A percentile compares a stretch with the other conserved stretches of the same genome.
Evolutionary conservation across 805 yeast genomes (phyloP).

Genomic region (Metahyphopichia silvanorum): DNA sequence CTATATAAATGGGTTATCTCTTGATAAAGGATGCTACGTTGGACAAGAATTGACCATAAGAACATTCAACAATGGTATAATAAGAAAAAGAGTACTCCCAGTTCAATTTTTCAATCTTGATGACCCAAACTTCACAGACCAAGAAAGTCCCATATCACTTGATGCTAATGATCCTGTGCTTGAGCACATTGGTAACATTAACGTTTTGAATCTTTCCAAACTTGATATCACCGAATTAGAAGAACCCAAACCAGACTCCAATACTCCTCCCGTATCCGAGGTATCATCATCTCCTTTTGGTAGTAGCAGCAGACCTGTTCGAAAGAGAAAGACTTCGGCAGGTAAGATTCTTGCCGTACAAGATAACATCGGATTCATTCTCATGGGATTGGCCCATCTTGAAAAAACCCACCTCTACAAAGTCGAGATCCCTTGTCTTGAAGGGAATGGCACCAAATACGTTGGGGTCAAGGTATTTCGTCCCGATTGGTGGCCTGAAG

Average conservation of each 20-base stretch:
- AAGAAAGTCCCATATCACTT: constrained; percentile 11
- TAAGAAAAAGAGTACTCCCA: constrained; percentile 83
- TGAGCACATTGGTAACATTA: constrained; percentile 11
- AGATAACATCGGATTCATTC: constrained; percentile 65
- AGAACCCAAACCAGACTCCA: constrained; percentile 4
- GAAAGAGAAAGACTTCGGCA: constrained; percentile 40
- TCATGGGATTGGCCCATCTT: constrained; percentile 46
- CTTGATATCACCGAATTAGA: constrained; percentile 16
- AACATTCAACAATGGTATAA: constrained; percentile 75
- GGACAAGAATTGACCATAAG: constrained; percentile 96
- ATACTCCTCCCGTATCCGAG: constrained; percentile 3
- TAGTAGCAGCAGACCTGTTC: constrained; percentile 14
- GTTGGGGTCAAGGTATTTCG: constrained; percentile 49
- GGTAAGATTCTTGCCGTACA: constrained; percentile 60
- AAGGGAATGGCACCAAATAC: constrained; percentile 16
- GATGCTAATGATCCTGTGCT: constrained; percentile 15
- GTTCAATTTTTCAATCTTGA: constrained; percentile 29
- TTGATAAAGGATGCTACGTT: constrained; percentile 91
- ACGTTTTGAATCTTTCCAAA: constrained; percentile 9
- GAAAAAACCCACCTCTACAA: constrained; percentile 39
- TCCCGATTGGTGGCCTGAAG: constrained; percentile 78
- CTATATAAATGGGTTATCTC: constrained; percentile 73
- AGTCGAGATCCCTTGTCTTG: constrained; percentile 20
- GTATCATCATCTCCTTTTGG: constrained; percentile 41
- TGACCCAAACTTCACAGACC: constrained; percentile 5